Conservation (phyloP, 2,329 filamentous ascomycete species). For the Colletotrichum costaricense region DNA sequence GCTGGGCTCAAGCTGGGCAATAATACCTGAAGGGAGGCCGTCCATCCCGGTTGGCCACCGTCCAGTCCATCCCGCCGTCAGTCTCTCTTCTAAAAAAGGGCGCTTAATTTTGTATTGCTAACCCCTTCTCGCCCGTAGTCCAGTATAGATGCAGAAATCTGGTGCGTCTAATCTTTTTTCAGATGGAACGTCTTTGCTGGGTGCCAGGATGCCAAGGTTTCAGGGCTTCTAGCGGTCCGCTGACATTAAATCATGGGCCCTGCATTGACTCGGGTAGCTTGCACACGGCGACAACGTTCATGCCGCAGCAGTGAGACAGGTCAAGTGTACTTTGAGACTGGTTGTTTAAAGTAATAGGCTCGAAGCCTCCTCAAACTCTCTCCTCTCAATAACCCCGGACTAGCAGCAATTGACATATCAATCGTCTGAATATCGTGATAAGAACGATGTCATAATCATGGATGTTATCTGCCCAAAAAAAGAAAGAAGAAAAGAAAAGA, state of each 20-base stretch:
- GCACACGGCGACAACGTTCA: conserved; percentile 5
- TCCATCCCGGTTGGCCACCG: background rate
- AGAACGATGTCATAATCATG: conserved; percentile 14
- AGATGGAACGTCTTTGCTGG: conserved; percentile 24
- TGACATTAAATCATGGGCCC: conserved; percentile 13
- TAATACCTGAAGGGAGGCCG: conserved; percentile 16
- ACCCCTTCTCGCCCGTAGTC: conserved; percentile 1
- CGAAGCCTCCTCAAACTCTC: background rate
- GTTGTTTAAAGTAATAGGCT: background rate
- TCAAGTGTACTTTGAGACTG: conserved; percentile 6
- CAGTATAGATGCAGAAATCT: background rate
- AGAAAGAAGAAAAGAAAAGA: background rate
- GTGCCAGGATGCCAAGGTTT: conserved; percentile 7
- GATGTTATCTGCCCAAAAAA: conserved; percentile 6
- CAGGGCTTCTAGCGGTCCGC: background rate
- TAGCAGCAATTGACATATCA: background rate
- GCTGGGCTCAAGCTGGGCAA: conserved; percentile 4
- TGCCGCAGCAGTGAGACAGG: background rate
- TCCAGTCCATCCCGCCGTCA: background rate
- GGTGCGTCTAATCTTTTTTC: conserved; percentile 21
- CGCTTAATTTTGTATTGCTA: background rate
- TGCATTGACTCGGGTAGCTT: conserved; percentile 11
- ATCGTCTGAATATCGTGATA: conserved; percentile 19
- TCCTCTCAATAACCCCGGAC: background rate
- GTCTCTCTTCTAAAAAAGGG: conserved; percentile 3